These are phyloP conservation scores for Kodamaea neixiangensis DNA, from an alignment of 805 yeast species.

Conservation along the genomic window DNA sequence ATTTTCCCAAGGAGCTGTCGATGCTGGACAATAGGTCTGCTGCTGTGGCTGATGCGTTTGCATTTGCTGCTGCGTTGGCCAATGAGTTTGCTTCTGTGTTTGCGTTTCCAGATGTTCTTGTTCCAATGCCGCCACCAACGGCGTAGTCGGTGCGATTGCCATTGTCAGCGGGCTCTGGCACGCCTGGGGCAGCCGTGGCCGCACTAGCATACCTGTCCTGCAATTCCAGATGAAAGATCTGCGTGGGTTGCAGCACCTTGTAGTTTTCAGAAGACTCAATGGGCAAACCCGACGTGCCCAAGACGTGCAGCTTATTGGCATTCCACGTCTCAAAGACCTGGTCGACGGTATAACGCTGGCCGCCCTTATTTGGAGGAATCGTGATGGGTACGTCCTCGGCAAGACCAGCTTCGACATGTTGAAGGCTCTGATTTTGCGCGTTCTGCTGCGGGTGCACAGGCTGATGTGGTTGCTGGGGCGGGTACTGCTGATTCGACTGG, in stretches of 20 bases:
- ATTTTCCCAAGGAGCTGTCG: constrained; percentile 9
- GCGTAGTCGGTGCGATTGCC: neutral
- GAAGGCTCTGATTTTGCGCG: neutral
- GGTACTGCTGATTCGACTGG: neutral
- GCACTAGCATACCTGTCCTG: constrained; percentile 13
- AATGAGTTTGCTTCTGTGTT: neutral
- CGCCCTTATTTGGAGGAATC: constrained; percentile 41
- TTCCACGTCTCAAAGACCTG: constrained; percentile 58
- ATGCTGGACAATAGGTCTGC: constrained; percentile 4
- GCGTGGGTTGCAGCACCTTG: constrained; percentile 32
- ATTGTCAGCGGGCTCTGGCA: neutral
- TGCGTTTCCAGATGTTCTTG: neutral
- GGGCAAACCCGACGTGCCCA: constrained; percentile 17
- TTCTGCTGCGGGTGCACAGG: constrained; percentile 1
- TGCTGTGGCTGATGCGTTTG: neutral
- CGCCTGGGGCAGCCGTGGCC: neutral
- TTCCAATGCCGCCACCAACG: neutral
- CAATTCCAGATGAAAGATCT: constrained; percentile 39
- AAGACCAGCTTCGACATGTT: constrained; percentile 1
- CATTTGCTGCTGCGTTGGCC: neutral
- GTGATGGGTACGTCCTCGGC: constrained; percentile 7
- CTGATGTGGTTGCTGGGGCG: neutral
- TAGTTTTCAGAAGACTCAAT: constrained; percentile 29
- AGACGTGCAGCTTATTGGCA: constrained; percentile 28
- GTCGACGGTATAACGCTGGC: constrained; percentile 49